Base-by-base conservation (phyloP, 306 rosid genomes). In the Sechiopsis laciniata region DNA sequence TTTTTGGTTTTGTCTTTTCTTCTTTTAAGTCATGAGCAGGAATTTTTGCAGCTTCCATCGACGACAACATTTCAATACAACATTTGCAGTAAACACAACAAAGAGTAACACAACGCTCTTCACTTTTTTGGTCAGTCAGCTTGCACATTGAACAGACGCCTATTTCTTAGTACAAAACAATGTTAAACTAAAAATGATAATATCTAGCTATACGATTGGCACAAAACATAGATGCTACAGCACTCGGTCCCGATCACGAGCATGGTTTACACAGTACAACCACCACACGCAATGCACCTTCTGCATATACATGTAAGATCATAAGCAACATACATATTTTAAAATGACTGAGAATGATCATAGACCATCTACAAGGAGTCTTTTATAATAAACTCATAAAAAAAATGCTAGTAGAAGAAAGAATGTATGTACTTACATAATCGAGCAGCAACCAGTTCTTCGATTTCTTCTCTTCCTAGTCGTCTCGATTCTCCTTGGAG, bases 401-500 rank as follows among this genome's bases (percentile, higher is more conserved):
- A 42, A 12, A 13, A 58, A 24, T 60, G 10, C 3, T 8, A 40
- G 58, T 10, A 74, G 77, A 22, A 22, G 61, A 40, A 52, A 68
- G 55, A 46, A 75, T 13, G 59, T 35, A 55, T 73, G 75, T 29
- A 89, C 99, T 89, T 84, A 91, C 99, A 77, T 91, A 83, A 94
- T 63, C 53, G 90, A 83, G 83, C 91, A 83, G 83, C 91, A 91
- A 73, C 91, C 88, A 14, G 92, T 86, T 22, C 90, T 87, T 59
- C 90, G 81, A 75, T 76, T 86, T 80, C 86, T 80, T 85, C 83
- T 94, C 91, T 89, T 87, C 80, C 74, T 83, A 4, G 88, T 79
- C 80, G 84, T 83, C 83, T 94, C 97, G 77, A 84, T 91, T 84
- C 87, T 94, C 68, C 97, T 89, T 32, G 96, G 96, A 77, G 99